Evolutionary conservation across 148 eudicot species (phyloP).

Genomic region (Rhododendron williamsianum): DNA sequence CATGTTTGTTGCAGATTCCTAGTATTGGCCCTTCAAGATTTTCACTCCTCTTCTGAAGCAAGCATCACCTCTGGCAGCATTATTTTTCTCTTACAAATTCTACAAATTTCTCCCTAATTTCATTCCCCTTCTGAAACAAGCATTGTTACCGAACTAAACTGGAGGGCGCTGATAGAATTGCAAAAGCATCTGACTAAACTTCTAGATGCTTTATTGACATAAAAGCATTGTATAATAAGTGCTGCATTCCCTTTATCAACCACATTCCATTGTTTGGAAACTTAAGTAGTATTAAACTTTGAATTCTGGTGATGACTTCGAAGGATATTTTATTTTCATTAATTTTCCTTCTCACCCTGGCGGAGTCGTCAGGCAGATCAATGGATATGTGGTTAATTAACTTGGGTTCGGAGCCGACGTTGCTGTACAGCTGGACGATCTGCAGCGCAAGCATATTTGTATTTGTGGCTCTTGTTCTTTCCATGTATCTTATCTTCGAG

Average conservation of each 20-base stretch:
- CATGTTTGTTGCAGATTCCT: conserved; percentile 4
- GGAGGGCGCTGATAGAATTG: background rate
- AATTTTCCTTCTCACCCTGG: conserved; percentile 33
- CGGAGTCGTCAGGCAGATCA: conserved; percentile 51
- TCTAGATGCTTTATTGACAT: conserved; percentile 10
- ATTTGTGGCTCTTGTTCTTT: conserved; percentile 70
- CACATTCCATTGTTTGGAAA: background rate
- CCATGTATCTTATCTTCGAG: conserved; percentile 78
- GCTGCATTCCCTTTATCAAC: conserved; percentile 8
- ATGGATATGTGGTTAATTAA: conserved; percentile 40
- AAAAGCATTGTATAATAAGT: conserved; percentile 1
- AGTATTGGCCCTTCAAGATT: background rate
- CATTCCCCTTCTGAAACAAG: background rate
- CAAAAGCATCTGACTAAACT: conserved; percentile 6
- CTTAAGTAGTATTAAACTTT: conserved; percentile 8
- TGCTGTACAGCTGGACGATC: conserved; percentile 67
- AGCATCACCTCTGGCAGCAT: background rate
- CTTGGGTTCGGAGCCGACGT: conserved; percentile 36
- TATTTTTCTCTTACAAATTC: background rate
- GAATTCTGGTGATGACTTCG: conserved; percentile 46
- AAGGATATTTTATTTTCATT: conserved; percentile 42
- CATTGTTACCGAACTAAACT: background rate
- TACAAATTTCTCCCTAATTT: background rate
- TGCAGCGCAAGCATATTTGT: conserved; percentile 73
- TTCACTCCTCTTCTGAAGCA: background rate